Evolutionary conservation across 2,329 filamentous ascomycete genomes (phyloP), one percentile per base, ranked within the genome.

Genomic region (Verticillium longisporum): DNA sequence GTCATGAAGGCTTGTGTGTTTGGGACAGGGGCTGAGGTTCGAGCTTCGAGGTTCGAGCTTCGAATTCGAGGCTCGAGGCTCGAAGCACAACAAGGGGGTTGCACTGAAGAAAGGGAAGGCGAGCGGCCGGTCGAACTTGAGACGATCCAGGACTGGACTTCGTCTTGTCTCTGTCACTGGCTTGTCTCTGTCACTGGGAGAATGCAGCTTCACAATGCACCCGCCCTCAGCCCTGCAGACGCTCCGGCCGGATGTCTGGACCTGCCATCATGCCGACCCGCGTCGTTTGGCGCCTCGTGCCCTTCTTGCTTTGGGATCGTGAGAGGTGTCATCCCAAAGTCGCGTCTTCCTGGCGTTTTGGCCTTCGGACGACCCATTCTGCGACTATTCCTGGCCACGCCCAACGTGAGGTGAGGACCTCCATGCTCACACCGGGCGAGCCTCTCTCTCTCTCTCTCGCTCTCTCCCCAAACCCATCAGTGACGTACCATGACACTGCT

Each of bases 1-100:
- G 67, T 68, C 68, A 72, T 64, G 66, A 68, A 69, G 68, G 69
- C 69, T 70, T 70, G 69, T 66, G 63, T 66, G 62, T 59, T 68
- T 63, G 63, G 68, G 64, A 64, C 62, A 63, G 61, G 63, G 65
- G 61, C 61, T 57, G 57, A 36, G 41, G 36, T 45, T 45, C 38
- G 38, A 50, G 32, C 18, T 55, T 26, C 31, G 50, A 45, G 15
- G 41, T 26, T 26, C 26, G 26, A 26, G n/a, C n/a, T n/a, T n/a
- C n/a, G n/a, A 26, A 26, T 26, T 26, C 26, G 26, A 26, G 26
- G 26, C 26, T 50, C 31, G 15, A 38, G 59, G 59, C 57, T 61
- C 57, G 54, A 26, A 26, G 26, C 2, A 3, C 26, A 26, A 26
- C 26, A 26, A 62, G 60, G 58, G 55, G 32, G 60, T 57, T 37